phyloP scores from a whole-genome alignment of 2,329 filamentous ascomycete species.

The Stachybotrys chartarum region DNA sequence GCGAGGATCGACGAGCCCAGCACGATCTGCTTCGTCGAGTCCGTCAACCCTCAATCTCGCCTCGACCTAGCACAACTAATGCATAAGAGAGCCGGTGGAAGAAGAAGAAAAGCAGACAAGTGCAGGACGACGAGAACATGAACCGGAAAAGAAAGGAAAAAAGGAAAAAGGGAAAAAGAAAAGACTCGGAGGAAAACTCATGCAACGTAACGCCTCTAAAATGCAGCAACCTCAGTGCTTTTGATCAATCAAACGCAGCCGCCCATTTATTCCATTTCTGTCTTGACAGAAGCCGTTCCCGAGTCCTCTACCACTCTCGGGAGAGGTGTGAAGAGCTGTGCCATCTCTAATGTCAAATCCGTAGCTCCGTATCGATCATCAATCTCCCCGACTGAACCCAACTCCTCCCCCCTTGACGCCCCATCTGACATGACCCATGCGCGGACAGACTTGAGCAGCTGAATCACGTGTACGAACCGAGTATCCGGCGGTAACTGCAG shows the following conservation, averaged over 20 bases:
- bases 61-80: slow-evolving; percentile 5
- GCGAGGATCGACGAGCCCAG: background rate
- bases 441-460: slow-evolving; percentile 52
- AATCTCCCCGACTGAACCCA: slow-evolving; percentile 62
- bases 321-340: slow-evolving; percentile 60
- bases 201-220: slow-evolving; percentile 31
- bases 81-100: background rate
- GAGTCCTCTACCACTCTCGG: slow-evolving; percentile 35
- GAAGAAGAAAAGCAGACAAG: slow-evolving; percentile 6
- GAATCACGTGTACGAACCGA: slow-evolving; percentile 53
- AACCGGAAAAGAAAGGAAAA: slow-evolving; percentile 11
- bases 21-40: background rate
- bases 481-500: slow-evolving; percentile 50
- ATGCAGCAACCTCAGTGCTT: slow-evolving; percentile 27
- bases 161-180: background rate
- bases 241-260: slow-evolving; percentile 23
- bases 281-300: slow-evolving; percentile 34
- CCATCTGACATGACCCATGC: slow-evolving; percentile 56
- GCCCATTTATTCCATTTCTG: slow-evolving; percentile 25
- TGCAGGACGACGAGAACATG: slow-evolving; percentile 9
- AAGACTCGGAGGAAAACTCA: slow-evolving; percentile 18
- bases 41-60: slow-evolving; percentile 2
- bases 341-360: slow-evolving; percentile 64
- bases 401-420: slow-evolving; percentile 56
- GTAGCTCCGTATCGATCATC: slow-evolving; percentile 58